Base-by-base conservation (phyloP, 1,284 basidiomycete species). In the Leccinum subfulvum region DNA sequence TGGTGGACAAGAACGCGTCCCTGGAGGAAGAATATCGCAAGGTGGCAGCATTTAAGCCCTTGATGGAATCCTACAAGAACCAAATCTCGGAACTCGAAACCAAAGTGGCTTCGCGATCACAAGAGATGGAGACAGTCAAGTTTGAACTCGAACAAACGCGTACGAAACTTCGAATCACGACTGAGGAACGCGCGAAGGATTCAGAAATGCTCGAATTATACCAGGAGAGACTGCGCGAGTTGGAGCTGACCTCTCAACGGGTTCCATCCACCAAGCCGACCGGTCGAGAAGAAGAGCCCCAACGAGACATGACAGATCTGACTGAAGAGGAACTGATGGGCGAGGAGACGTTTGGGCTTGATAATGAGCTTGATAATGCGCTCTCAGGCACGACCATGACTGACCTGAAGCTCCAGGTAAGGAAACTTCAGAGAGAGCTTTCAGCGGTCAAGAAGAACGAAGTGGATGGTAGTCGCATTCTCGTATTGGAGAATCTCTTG, bases 1-100 rank as follows among this genome's bases (percentile, higher is more conserved):
- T 98, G 11, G 89, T 98, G 33, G 93, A 98, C 78, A 91, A 90
- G 75, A 96, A 97, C 70, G 91, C 94, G 0, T 84, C 89, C 0
- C 79, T 98, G 6, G 95, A 98, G 75, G 93, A 95, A 66, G 94
- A 98, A 71, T 90, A 92, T 70, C 86, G 89, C 73, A 95, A 94
- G 71, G 88, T 95, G 11, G 85, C 90, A 0, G 87, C 89, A 1
- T 94, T 92, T 80, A 95, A 93, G 75, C 90, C 92, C 2, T 81
- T 97, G 52, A 90, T 95, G 85, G 95, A 98, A 67, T 92, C 91
- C 4, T 97, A 97, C 81, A 96, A 95, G 77, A 83, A 80, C 28
- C 94, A 97, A 70, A 91, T 98, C 56, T 81, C 86, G 14, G 88
- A 92, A 9, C 82, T 97, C 18, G 94, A 97, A 75, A 75, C 82